These are phyloP conservation scores for Rheum nobile DNA, from an alignment of 148 eudicot species.

Conservation along the genomic window DNA sequence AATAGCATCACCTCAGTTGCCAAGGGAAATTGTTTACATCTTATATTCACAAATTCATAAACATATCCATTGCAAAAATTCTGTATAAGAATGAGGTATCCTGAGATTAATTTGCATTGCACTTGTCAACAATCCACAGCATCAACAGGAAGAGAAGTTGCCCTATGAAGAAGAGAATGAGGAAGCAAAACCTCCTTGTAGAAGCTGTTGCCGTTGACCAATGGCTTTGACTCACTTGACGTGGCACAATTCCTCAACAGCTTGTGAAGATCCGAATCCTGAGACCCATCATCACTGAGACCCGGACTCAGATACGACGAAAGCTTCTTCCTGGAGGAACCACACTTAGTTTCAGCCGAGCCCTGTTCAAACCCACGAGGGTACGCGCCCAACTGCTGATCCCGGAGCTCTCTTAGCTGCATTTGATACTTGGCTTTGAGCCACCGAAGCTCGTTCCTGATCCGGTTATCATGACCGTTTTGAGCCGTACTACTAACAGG, in stretches of 20 bases:
- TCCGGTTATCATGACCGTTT: constrained; percentile 27
- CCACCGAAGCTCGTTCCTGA: constrained; percentile 37
- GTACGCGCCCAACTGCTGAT: constrained; percentile 19
- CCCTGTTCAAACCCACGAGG: constrained; percentile 10
- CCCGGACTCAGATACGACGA: constrained; percentile 14
- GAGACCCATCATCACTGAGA: constrained; percentile 12
- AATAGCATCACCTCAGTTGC: not conserved
- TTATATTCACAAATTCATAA: not conserved
- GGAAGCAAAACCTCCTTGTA: constrained; percentile 36
- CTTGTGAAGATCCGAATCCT: constrained; percentile 7
- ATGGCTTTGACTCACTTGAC: constrained; percentile 26
- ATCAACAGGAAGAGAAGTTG: constrained; percentile 71
- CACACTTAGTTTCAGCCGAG: constrained; percentile 12
- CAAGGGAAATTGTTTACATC: constrained; percentile 5
- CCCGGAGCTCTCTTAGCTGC: constrained; percentile 36
- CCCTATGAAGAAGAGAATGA: constrained; percentile 45
- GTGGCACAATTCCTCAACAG: constrained; percentile 12
- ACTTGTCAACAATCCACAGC: constrained; percentile 40
- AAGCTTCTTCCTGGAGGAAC: constrained; percentile 21
- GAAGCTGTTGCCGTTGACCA: constrained; percentile 30
- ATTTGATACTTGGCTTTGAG: constrained; percentile 43
- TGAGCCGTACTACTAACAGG: constrained; percentile 15
- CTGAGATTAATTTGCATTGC: not conserved
- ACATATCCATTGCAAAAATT: not conserved
- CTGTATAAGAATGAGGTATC: not conserved